phyloP scores from a whole-genome alignment of 495 filamentous ascomycete genomes.

The Evansstolkia leycettana region DNA sequence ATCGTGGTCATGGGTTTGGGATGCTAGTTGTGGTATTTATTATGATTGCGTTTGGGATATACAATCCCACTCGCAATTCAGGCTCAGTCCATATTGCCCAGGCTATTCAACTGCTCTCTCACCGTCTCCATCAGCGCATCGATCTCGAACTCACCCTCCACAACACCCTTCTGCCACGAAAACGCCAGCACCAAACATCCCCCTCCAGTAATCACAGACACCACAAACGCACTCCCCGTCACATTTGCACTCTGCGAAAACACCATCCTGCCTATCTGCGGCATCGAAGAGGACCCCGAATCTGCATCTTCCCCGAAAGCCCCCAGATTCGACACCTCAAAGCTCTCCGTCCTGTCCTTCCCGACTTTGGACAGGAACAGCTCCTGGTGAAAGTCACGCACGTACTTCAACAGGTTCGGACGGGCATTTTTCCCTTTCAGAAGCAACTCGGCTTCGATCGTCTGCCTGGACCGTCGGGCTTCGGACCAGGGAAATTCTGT shows the following conservation, averaged over 20 bases:
- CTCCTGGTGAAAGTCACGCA: slow-evolving; percentile 18
- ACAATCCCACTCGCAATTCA: too few relatives aligned
- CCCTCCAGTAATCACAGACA: slow-evolving; percentile 27
- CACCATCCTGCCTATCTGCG: slow-evolving; percentile 19
- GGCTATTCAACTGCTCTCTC: slow-evolving; percentile 8
- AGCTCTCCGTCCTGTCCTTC: slow-evolving; percentile 15
- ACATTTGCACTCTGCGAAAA: slow-evolving; percentile 38
- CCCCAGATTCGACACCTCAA: slow-evolving; percentile 36
- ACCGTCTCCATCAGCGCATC: slow-evolving; percentile 11
- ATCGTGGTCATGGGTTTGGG: too few relatives aligned
- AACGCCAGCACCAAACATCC: slow-evolving; percentile 23
- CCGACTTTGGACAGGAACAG: slow-evolving; percentile 24
- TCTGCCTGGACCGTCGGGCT: slow-evolving; percentile 17
- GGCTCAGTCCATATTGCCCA: too few relatives aligned
- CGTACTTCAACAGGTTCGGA: slow-evolving; percentile 25
- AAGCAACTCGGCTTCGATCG: slow-evolving; percentile 14
- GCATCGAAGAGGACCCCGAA: slow-evolving; percentile 5
- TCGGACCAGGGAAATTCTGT: slow-evolving; percentile 23
- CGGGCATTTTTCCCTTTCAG: slow-evolving; percentile 21
- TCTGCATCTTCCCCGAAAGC: slow-evolving; percentile 13
- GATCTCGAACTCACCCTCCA: slow-evolving; percentile 16
- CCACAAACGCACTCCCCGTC: slow-evolving; percentile 21
- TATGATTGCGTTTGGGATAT: too few relatives aligned
- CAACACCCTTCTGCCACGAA: slow-evolving; percentile 26
- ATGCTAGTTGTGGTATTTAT: too few relatives aligned